A percentile compares a stretch with the other conserved stretches of the same genome.
Evolutionary conservation across 495 filamentous ascomycete species (phyloP).

Genomic region (Collariella sp.): DNA sequence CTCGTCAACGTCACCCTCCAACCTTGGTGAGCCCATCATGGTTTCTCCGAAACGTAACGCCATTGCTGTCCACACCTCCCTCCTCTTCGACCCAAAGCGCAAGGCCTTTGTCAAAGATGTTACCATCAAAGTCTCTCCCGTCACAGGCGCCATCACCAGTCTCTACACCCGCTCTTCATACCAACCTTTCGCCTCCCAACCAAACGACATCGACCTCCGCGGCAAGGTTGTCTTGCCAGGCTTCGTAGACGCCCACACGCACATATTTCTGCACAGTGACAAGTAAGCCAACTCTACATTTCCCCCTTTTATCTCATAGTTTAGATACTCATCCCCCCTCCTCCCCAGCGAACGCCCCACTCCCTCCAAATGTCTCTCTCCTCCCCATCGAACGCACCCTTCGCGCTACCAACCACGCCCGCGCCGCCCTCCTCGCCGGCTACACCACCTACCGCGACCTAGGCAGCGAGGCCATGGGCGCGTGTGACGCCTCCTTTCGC

Average conservation of each 20-base stretch:
- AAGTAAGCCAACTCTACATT: conserved; percentile 2
- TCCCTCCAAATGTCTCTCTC: conserved; percentile 45
- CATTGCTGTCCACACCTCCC: conserved; percentile 38
- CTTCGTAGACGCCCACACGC: conserved; percentile 46
- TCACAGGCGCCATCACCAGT: conserved; percentile 36
- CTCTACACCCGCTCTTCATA: conserved; percentile 24
- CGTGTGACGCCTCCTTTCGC: conserved; percentile 37
- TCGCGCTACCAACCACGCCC: conserved; percentile 43
- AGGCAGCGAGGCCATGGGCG: conserved; percentile 40
- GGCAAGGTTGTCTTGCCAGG: conserved; percentile 42
- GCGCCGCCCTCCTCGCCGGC: conserved; percentile 42
- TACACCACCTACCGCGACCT: conserved; percentile 50
- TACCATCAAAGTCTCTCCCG: conserved; percentile 32
- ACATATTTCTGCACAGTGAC: conserved; percentile 46
- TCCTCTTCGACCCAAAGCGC: conserved; percentile 41
- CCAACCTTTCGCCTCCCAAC: neutral
- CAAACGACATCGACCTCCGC: conserved; percentile 37
- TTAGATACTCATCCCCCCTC: too few relatives aligned
- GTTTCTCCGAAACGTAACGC: conserved; percentile 7
- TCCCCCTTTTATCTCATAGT: too few relatives aligned
- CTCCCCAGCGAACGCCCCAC: neutral
- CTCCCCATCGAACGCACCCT: conserved; percentile 42
- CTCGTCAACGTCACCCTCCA: neutral
- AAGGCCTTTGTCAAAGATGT: conserved; percentile 36
- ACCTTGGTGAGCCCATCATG: neutral